phyloP scores from a whole-genome alignment of 441 rosid species.

The Melastoma candidum region DNA sequence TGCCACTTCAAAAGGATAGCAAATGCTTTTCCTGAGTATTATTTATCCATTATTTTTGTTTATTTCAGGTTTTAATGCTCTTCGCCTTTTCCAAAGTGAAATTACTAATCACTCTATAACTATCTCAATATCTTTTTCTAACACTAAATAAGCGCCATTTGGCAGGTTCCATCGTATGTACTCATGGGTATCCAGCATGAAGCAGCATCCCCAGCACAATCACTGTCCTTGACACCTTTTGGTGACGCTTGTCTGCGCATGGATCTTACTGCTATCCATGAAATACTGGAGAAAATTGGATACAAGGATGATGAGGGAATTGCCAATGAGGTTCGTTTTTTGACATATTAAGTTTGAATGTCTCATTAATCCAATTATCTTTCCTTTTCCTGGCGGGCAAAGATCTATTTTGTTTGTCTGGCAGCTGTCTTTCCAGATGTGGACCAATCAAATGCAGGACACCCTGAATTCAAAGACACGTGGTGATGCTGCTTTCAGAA shows the following conservation, averaged over 20 bases:
- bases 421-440: constrained; percentile 75
- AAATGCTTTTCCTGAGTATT: too few species aligned
- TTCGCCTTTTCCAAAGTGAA: too few species aligned
- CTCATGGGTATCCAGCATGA: constrained; percentile 52
- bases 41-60: too few species aligned
- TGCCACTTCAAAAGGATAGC: too few species aligned
- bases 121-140: not conserved
- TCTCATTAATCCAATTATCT: too few species aligned
- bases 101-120: too few species aligned
- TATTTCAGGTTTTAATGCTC: too few species aligned
- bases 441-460: constrained; percentile 73
- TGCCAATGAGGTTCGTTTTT: constrained; percentile 50
- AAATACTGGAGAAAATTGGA: constrained; percentile 47
- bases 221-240: constrained; percentile 42
- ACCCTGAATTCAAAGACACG: constrained; percentile 60
- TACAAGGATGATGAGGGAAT: constrained; percentile 78
- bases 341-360: too few species aligned
- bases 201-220: constrained; percentile 27
- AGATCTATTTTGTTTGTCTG: constrained; percentile 1
- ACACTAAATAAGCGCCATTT: constrained; percentile 8
- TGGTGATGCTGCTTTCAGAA: constrained; percentile 58
- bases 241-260: constrained; percentile 62
- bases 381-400: too few species aligned
- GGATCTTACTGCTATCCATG: constrained; percentile 71
- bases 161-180: constrained; percentile 42